These are phyloP conservation scores for Meredithiella fracta DNA, from an alignment of 2,329 filamentous ascomycete species.

Conservation along the genomic window DNA sequence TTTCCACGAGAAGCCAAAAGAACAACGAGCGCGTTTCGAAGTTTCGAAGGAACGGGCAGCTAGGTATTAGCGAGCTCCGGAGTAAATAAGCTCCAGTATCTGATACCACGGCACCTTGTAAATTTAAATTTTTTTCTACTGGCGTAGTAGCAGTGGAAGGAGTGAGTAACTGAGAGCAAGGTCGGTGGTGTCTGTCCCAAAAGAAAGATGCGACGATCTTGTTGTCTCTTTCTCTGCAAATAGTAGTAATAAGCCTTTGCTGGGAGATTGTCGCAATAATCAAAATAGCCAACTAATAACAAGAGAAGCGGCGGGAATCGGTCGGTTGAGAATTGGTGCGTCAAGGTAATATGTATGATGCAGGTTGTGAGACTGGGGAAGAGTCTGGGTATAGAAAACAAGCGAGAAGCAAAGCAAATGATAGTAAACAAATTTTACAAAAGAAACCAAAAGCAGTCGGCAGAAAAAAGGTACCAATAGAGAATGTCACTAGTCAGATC, in stretches of 20 bases:
- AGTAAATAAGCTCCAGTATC: neutral
- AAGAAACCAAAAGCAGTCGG: neutral
- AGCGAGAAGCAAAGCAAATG: neutral
- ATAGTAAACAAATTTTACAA: neutral
- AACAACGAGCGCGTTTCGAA: conserved; percentile 6
- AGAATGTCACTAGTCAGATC: neutral
- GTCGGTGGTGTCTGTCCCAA: no score
- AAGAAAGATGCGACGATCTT: neutral
- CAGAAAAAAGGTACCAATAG: neutral
- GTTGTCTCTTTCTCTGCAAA: neutral
- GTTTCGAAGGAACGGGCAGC: neutral
- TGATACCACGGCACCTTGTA: neutral
- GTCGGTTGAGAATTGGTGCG: no score
- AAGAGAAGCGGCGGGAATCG: neutral
- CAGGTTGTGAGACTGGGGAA: no score
- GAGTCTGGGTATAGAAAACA: neutral
- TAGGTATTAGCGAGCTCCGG: neutral
- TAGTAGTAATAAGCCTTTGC: no score
- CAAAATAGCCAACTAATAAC: neutral
- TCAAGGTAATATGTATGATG: neutral
- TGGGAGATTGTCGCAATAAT: neutral
- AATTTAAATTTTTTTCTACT: neutral
- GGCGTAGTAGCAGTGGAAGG: neutral
- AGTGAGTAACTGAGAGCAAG: no score
- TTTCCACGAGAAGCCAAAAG: neutral